Percentiles rank a stretch among this genome's conserved stretches.
Evolutionary conservation across 1,284 basidiomycete genomes (phyloP).

Genomic region (Trichosporon coremiiforme): DNA sequence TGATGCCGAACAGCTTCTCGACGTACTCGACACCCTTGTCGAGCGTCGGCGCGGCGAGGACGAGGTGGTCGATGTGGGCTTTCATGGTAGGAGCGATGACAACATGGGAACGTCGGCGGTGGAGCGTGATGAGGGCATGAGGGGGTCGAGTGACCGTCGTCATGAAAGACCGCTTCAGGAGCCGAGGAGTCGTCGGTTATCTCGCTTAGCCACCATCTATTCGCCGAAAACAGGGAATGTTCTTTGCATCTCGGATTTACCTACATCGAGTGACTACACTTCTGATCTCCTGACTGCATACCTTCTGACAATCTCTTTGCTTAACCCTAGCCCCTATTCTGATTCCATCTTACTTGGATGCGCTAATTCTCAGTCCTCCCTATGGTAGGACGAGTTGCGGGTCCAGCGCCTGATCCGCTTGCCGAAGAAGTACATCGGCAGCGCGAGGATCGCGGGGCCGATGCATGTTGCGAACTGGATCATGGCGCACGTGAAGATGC

Average conservation of each 20-base stretch:
- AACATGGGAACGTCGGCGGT: background rate
- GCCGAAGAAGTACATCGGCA: slow-evolving; percentile 32
- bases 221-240: background rate
- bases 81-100: slow-evolving; percentile 15
- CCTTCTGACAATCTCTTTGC: too few relatives aligned
- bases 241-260: background rate
- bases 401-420: slow-evolving; percentile 28
- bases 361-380: background rate
- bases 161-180: too few relatives aligned
- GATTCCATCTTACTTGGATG: background rate
- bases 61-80: slow-evolving; percentile 23
- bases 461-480: slow-evolving; percentile 24
- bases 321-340: background rate
- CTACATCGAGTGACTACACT: background rate
- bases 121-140: background rate
- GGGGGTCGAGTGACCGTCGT: background rate
- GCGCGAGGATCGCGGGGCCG: slow-evolving; percentile 24
- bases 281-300: too few relatives aligned
- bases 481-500: slow-evolving; percentile 25
- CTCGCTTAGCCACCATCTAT: background rate
- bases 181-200: background rate
- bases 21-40: slow-evolving; percentile 22
- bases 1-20: slow-evolving; percentile 20
- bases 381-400: slow-evolving; percentile 27
- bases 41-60: slow-evolving; percentile 21